Conservation (phyloP, 805 yeast genomes). For the Lipomyces oligophaga region DNA sequence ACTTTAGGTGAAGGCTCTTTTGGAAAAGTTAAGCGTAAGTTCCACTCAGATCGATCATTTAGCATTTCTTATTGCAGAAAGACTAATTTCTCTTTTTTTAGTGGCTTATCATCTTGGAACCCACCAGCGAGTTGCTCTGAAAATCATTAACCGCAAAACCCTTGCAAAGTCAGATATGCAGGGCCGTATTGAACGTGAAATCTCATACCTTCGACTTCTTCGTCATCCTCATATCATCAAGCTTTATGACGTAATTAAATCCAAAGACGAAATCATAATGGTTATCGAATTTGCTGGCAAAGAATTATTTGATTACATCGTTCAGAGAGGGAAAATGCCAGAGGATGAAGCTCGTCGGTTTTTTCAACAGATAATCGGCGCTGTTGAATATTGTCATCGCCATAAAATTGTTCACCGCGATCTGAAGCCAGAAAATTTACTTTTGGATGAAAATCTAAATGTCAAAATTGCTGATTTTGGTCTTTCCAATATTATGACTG, state of each 20-base stretch:
- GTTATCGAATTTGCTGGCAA: conserved; percentile 97
- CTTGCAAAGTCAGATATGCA: conserved; percentile 95
- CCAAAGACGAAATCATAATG: conserved; percentile 94
- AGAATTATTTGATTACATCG: conserved; percentile 91
- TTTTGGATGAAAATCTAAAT: conserved; percentile 82
- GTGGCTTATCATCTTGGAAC: conserved; percentile 66
- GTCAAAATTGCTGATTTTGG: conserved; percentile 97
- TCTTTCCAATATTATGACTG: conserved; percentile 91
- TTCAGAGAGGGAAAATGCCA: conserved; percentile 84
- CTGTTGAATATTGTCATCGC: conserved; percentile 93
- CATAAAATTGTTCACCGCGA: conserved; percentile 97
- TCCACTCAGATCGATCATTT: neutral
- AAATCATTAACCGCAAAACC: conserved; percentile 87
- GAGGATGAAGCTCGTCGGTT: conserved; percentile 89
- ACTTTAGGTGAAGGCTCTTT: conserved; percentile 95
- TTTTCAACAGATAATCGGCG: conserved; percentile 94
- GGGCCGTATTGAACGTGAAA: conserved; percentile 92
- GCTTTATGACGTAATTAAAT: conserved; percentile 89
- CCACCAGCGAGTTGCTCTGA: conserved; percentile 87
- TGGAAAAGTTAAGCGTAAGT: conserved; percentile 91
- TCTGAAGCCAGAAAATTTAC: conserved; percentile 88
- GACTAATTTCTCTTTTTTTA: neutral
- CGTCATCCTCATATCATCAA: conserved; percentile 97
- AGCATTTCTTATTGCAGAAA: neutral
- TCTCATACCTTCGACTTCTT: conserved; percentile 76